Evolutionary conservation across 1,284 basidiomycete species (phyloP), one percentile per base, ranked within the genome.

Genomic region (Phlebopus sp.): DNA sequence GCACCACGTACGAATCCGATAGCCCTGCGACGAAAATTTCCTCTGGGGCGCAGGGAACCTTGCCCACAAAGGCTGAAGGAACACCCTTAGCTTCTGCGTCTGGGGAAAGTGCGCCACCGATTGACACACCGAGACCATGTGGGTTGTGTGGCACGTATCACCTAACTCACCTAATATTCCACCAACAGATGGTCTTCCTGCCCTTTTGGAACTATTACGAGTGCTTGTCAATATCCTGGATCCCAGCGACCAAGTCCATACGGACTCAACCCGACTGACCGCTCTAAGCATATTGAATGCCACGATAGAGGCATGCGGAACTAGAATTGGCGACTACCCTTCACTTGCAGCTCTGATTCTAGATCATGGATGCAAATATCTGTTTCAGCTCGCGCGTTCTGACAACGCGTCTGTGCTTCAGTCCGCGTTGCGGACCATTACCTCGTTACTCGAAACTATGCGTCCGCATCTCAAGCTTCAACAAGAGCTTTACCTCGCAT

Each of bases 181-280:
- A 31, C 52, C 51, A 40, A 54, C 71, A 75, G 97, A 93, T 68
- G 94, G 95, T 7, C 78, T 98, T 21, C 91, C 95, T 0, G 96
- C 97, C 2, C 86, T 97, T 43, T 74, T 94, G 19, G 97, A 99
- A 65, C 82, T 99, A 3, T 75, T 99, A 32, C 86, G 95, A 2
- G 97, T 99, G 23, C 79, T 99, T 41, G 86, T 97, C 59, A 95
- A 96, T 54, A 89, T 99, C 18, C 78, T 99, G 21, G 94, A 99
- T 66, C 97, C 97, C 14, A 89, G 84, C 57, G 94, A 97, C 60
- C 86, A 92, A 55, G 84, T 95, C 46, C 96, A 99, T 66, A 98
- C 97, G 4, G 95, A 98, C 66, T 92, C 95, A 3, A 98, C 97
- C 57, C 86, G 97, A 5, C 75, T 97, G 10, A 89, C 92, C 39